A percentile compares a stretch with the other conserved stretches of the same genome.
Evolutionary conservation across 2,329 filamentous ascomycete genomes (phyloP).

Genomic region (Periglandula ipomoeae): DNA sequence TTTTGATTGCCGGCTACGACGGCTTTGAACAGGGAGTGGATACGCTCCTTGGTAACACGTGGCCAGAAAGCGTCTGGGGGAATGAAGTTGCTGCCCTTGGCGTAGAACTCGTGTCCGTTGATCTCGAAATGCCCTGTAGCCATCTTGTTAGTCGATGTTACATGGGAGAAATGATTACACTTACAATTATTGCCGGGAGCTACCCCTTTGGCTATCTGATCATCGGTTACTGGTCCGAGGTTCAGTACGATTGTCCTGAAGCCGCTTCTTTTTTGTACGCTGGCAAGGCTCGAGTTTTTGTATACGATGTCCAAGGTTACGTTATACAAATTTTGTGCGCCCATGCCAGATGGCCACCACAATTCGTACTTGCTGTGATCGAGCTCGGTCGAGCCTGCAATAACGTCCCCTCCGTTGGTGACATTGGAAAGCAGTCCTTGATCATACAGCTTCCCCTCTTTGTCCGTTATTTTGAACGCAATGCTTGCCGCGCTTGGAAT

Average conservation of each 20-base stretch:
- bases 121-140: constrained; percentile 50
- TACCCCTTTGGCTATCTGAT: constrained; percentile 43
- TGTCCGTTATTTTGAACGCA: constrained; percentile 36
- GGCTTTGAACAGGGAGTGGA: constrained; percentile 38
- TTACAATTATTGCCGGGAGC: constrained; percentile 27
- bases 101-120: constrained; percentile 55
- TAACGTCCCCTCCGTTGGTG: constrained; percentile 28
- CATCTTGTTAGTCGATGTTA: background rate
- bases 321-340: constrained; percentile 48
- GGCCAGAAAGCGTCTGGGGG: constrained; percentile 14
- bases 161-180: background rate
- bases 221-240: constrained; percentile 40
- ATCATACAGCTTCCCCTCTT: constrained; percentile 27
- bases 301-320: constrained; percentile 38
- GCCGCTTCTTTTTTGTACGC: constrained; percentile 43
- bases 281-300: constrained; percentile 19
- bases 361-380: constrained; percentile 36
- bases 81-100: constrained; percentile 18
- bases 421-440: constrained; percentile 21
- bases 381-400: constrained; percentile 39
- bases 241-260: constrained; percentile 56
- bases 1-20: constrained; percentile 49
- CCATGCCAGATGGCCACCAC: constrained; percentile 53
- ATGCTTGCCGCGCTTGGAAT: constrained; percentile 33
- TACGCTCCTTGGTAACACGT: constrained; percentile 42